A percentile compares a stretch with the other conserved stretches of the same genome.
Evolutionary conservation across 345 rosid species (phyloP).

Genomic region (Orychophragmus violaceus): DNA sequence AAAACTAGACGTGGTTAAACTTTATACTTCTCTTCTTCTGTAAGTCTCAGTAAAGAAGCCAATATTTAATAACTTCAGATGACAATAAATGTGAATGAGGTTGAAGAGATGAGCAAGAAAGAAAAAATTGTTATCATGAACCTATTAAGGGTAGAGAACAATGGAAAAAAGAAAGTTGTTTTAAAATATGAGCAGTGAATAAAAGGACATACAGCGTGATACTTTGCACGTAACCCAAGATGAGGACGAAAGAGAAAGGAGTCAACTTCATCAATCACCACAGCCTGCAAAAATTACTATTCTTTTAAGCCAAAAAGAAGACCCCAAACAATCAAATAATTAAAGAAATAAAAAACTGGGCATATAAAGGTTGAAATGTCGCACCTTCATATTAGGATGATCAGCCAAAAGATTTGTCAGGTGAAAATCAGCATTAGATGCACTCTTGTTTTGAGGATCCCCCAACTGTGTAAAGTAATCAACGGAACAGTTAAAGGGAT

Average conservation of each 20-base stretch:
- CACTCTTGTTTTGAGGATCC: constrained; percentile 94
- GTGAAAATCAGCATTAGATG: constrained; percentile 93
- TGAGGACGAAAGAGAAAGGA: constrained; percentile 86
- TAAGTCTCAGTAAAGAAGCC: background rate
- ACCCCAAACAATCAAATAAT: background rate
- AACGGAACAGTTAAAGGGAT: constrained; percentile 5
- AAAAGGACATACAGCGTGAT: constrained; percentile 69
- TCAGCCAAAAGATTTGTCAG: constrained; percentile 82
- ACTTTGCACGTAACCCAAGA: constrained; percentile 74
- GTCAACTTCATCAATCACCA: constrained; percentile 91
- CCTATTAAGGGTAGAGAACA: background rate
- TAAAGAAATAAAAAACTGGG: background rate
- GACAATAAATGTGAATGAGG: background rate
- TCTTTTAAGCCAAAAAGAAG: constrained; percentile 6
- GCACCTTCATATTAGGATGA: constrained; percentile 98
- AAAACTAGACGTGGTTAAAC: background rate
- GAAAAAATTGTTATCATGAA: background rate
- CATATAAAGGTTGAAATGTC: background rate
- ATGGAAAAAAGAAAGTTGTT: background rate
- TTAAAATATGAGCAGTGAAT: background rate
- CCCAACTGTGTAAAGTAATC: constrained; percentile 58
- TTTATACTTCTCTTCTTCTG: too few species aligned
- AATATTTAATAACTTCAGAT: background rate
- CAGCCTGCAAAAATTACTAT: constrained; percentile 47
- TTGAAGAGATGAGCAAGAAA: background rate